phyloP scores from a whole-genome alignment of 352 stramenopile genomes.

The Globisporangium abappressorium region DNA sequence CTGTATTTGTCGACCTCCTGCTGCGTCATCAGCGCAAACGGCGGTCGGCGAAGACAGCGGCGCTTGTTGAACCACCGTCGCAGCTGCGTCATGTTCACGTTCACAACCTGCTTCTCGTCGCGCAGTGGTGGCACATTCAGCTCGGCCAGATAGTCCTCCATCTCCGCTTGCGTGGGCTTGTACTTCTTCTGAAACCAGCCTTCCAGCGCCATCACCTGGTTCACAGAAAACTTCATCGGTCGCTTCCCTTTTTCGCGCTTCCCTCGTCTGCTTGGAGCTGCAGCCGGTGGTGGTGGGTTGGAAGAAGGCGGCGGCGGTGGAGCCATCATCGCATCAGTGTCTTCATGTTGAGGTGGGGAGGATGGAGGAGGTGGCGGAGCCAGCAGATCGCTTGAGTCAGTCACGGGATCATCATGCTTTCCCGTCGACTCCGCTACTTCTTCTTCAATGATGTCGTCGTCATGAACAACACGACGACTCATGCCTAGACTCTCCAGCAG shows the following conservation, averaged over 20 bases:
- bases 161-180: constrained; percentile 76
- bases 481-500: constrained; percentile 73
- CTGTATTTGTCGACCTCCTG: constrained; percentile 58
- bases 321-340: background rate
- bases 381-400: background rate
- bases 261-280: constrained; percentile 26
- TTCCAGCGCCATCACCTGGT: constrained; percentile 75
- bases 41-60: constrained; percentile 73
- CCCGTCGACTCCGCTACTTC: constrained; percentile 11
- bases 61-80: constrained; percentile 86
- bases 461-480: constrained; percentile 45
- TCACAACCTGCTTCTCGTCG: constrained; percentile 71
- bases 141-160: constrained; percentile 69
- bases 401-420: constrained; percentile 7
- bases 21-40: constrained; percentile 82
- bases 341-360: background rate
- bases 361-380: constrained; percentile 18
- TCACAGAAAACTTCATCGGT: constrained; percentile 87
- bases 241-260: constrained; percentile 63
- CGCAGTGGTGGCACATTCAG: constrained; percentile 71
- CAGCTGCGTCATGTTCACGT: constrained; percentile 87
- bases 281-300: constrained; percentile 10
- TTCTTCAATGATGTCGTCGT: constrained; percentile 49
- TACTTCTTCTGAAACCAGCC: constrained; percentile 87
- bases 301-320: constrained; percentile 14